Percentiles rank a stretch among this genome's conserved stretches.
Conservation (phyloP, 345 rosid species). For the Carallia pectinifolia region DNA sequence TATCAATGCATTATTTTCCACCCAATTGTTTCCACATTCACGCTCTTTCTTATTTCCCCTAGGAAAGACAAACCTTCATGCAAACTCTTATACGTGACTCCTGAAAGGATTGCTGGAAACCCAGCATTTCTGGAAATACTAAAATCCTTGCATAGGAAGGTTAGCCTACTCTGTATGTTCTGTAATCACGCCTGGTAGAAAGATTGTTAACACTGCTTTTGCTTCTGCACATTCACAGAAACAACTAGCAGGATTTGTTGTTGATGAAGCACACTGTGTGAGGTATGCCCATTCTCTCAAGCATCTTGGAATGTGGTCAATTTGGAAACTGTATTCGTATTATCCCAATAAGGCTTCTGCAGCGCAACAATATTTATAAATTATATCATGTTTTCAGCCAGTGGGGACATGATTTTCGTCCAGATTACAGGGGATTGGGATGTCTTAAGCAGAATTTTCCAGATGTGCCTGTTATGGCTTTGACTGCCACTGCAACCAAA, state of each 20-base stretch:
- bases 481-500: conserved; percentile 85
- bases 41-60: conserved; percentile 18
- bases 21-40: conserved; percentile 9
- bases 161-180: not conserved
- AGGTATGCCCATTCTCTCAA: conserved; percentile 41
- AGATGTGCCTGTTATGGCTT: conserved; percentile 68
- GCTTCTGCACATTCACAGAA: conserved; percentile 39
- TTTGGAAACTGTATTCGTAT: not conserved
- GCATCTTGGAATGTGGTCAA: not conserved
- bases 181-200: not conserved
- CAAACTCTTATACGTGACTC: conserved; percentile 90
- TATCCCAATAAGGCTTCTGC: conserved; percentile 1
- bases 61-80: conserved; percentile 78
- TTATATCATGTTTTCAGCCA: conserved; percentile 52
- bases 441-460: conserved; percentile 80
- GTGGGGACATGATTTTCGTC: conserved; percentile 99
- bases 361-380: conserved; percentile 9
- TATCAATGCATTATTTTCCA: not conserved
- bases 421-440: conserved; percentile 79
- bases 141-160: conserved; percentile 67
- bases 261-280: conserved; percentile 94
- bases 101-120: conserved; percentile 84
- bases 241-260: conserved; percentile 75
- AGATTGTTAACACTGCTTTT: conserved; percentile 4
- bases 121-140: conserved; percentile 54